Conservation (phyloP, 805 yeast genomes). For the Peterozyma xylosa region DNA sequence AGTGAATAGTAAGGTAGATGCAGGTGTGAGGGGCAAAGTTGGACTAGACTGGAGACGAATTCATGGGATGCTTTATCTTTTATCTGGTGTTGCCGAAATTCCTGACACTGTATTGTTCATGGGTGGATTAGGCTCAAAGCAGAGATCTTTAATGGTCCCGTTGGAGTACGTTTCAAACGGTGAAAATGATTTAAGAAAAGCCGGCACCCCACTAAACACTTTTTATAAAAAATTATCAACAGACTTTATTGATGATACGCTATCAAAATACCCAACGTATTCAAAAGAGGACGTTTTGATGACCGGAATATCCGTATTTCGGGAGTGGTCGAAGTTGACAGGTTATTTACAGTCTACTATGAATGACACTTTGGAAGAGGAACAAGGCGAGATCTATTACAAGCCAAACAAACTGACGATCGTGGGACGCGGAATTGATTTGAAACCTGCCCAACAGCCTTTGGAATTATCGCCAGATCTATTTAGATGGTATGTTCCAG, state of each 20-base stretch:
- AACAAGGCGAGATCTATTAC: slow-evolving; percentile 1
- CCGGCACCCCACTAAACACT: neutral
- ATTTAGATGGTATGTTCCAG: slow-evolving; percentile 8
- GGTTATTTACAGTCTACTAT: neutral
- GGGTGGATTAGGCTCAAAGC: slow-evolving; percentile 5
- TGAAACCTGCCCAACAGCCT: slow-evolving; percentile 4
- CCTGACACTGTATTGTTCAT: slow-evolving; percentile 4
- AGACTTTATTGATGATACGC: slow-evolving; percentile 2
- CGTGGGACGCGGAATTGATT: neutral
- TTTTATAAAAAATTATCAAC: slow-evolving; percentile 3
- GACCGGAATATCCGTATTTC: slow-evolving; percentile 7
- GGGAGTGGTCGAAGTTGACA: slow-evolving; percentile 1
- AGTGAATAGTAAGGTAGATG: slow-evolving; percentile 3
- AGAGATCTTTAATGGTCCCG: slow-evolving; percentile 4
- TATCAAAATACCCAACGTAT: neutral
- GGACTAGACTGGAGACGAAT: slow-evolving; percentile 3
- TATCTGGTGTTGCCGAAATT: slow-evolving; percentile 1
- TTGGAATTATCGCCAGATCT: slow-evolving; percentile 2
- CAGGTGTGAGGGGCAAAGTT: neutral
- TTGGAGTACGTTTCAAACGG: slow-evolving; percentile 9
- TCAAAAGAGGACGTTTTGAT: slow-evolving; percentile 2
- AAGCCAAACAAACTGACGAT: slow-evolving; percentile 5
- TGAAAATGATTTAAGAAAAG: slow-evolving; percentile 5
- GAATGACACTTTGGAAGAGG: neutral
- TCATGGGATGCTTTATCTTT: slow-evolving; percentile 3